Base-by-base conservation (phyloP, 148 eudicot genomes). In the Cornus suecica region DNA sequence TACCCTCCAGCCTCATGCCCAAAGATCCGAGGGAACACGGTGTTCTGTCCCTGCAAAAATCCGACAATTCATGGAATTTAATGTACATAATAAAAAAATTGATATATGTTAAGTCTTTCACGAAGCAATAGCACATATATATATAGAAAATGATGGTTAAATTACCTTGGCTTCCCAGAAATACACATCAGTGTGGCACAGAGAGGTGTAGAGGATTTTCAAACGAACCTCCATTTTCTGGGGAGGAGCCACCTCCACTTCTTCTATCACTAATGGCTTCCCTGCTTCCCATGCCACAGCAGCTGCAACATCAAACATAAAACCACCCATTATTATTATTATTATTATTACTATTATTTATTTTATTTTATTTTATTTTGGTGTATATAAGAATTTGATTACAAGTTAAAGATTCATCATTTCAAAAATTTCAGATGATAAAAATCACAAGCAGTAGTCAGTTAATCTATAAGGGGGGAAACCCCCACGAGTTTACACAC, bases 241-340 rank as follows among this genome's bases (percentile, higher is more conserved):
- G 32, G 97, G 97, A 26, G 97, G 97, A 0, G 91, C 97, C 27
- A 91, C 94, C 77, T 91, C 94, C 62, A 91, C 92, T 70, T 86
- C 90, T 66, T 89, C 97, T 0, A 91, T 90, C 76, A 86, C 90
- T 22, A 91, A 66, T 1, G 97, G 93, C 73, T 91, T 91, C 67
- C 92, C 94, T 22, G 97, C 92, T 81, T 91, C 97, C 97, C 97
- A 91, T 81, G 97, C 91, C 76, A 91, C 85, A 61, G 97, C 97
- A 86, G 97, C 97, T 91, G 74, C 80, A 48, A 48, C 20, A 48
- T 13, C 18, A 13, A 48, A 11, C 3, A 13, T 16, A 48, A 13
- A 45, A 45, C 11, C n/a, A n/a, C n/a, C n/a, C n/a, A n/a, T n/a
- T n/a, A n/a, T n/a, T n/a, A n/a, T n/a, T n/a, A n/a, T n/a, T n/a